Conservation (phyloP, 441 rosid genomes). For the Euphorbia schlechtendalii region DNA sequence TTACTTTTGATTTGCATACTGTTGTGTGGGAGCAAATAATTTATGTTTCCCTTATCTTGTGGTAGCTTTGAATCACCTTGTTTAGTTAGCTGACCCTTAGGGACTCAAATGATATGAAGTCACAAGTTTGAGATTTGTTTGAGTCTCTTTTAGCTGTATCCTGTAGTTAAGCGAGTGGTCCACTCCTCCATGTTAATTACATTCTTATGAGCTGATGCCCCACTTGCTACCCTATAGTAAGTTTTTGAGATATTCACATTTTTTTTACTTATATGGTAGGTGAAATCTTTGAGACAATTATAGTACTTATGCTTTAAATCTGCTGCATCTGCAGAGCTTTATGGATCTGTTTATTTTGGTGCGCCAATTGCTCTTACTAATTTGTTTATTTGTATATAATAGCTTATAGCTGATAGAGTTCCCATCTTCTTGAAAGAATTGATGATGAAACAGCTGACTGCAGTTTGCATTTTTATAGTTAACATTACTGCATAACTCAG, state of each 20-base stretch:
- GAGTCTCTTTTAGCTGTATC: conserved; percentile 7
- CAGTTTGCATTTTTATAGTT: not conserved
- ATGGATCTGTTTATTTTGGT: not conserved
- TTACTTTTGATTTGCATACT: not conserved
- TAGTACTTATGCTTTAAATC: not conserved
- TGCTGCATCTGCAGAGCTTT: not conserved
- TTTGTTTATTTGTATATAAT: not conserved
- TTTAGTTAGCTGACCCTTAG: not conserved
- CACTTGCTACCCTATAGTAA: not conserved
- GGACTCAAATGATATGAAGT: not conserved
- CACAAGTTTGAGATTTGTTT: not conserved
- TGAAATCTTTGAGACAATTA: not conserved
- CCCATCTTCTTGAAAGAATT: not conserved
- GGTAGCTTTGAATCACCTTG: not conserved
- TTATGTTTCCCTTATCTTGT: conserved; percentile 4
- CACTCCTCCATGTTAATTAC: not conserved
- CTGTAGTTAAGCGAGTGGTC: not conserved
- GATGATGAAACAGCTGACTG: not conserved
- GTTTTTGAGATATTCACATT: not conserved
- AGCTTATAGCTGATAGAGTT: not conserved
- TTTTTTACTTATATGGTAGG: not conserved
- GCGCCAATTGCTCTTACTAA: not conserved
- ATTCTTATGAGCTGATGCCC: not conserved
- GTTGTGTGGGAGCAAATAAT: not conserved
- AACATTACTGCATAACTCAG: not conserved